Evolutionary conservation across 371 early-diverging fungal species (phyloP).

Genomic region (Mortierella sp.): DNA sequence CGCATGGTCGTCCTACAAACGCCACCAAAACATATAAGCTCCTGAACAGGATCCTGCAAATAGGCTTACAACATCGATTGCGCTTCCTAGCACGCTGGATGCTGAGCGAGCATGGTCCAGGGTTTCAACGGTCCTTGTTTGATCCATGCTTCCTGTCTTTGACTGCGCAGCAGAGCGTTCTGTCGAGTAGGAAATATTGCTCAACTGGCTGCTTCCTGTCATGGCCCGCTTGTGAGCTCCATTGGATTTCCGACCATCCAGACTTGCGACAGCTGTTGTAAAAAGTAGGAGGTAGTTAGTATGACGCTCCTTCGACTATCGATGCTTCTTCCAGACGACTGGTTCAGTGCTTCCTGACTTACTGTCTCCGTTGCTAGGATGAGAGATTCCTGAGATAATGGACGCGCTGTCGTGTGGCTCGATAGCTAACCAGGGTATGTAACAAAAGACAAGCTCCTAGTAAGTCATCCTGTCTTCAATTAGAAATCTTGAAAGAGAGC

Average conservation of each 20-base stretch:
- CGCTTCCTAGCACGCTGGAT: slow-evolving; percentile 37
- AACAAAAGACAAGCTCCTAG: neutral
- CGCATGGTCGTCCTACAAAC: neutral
- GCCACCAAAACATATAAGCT: neutral
- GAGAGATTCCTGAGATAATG: slow-evolving; percentile 18
- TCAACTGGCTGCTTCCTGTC: slow-evolving; percentile 53
- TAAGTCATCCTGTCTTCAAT: too few species aligned
- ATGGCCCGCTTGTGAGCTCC: slow-evolving; percentile 39
- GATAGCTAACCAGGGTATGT: slow-evolving; percentile 14
- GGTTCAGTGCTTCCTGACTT: neutral
- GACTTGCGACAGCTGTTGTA: slow-evolving; percentile 15
- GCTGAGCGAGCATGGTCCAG: slow-evolving; percentile 32
- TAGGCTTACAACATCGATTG: slow-evolving; percentile 41
- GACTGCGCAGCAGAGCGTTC: slow-evolving; percentile 39
- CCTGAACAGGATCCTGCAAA: slow-evolving; percentile 17
- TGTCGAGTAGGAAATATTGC: slow-evolving; percentile 50
- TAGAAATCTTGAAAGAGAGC: too few species aligned
- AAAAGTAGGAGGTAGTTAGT: neutral
- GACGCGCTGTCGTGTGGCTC: slow-evolving; percentile 34
- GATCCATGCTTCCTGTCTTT: slow-evolving; percentile 41
- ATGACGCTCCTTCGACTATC: too few species aligned
- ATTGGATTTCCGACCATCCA: slow-evolving; percentile 37
- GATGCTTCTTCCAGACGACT: too few species aligned
- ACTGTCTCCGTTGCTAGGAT: slow-evolving; percentile 47
- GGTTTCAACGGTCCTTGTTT: slow-evolving; percentile 15